Percentiles rank a stretch among this genome's conserved stretches.
phyloP scores from a whole-genome alignment of 352 stramenopile species.

The Phytophthora vignae region DNA sequence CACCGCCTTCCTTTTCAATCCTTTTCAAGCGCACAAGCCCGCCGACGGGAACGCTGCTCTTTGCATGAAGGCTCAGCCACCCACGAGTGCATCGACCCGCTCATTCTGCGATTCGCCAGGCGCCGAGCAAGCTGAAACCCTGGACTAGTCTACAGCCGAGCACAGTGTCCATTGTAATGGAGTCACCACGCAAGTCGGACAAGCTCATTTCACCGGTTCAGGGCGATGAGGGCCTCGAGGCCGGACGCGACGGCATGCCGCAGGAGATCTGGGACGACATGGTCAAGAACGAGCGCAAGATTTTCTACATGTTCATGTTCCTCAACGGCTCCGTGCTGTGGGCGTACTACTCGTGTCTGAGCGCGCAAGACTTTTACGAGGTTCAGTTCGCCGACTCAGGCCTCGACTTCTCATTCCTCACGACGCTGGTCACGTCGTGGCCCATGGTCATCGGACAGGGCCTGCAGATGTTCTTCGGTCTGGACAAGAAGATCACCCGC shows the following conservation, averaged over 20 bases:
- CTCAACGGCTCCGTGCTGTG: slow-evolving; percentile 76
- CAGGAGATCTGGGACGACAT: slow-evolving; percentile 72
- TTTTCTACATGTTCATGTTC: slow-evolving; percentile 79
- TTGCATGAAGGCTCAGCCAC: not conserved
- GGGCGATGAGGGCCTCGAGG: slow-evolving; percentile 29
- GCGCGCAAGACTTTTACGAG: slow-evolving; percentile 70
- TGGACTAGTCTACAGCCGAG: not conserved
- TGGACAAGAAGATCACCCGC: slow-evolving; percentile 77
- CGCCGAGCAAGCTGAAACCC: slow-evolving; percentile 5
- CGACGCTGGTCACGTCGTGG: slow-evolving; percentile 65
- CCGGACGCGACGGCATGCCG: slow-evolving; percentile 50
- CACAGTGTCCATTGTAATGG: too few relatives aligned
- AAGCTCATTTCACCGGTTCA: slow-evolving; percentile 45
- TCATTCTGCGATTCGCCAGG: slow-evolving; percentile 35
- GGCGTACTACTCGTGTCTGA: slow-evolving; percentile 82
- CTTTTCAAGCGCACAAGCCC: not conserved
- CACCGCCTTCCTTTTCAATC: slow-evolving; percentile 22
- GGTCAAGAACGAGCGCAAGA: slow-evolving; percentile 50
- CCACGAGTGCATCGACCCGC: not conserved
- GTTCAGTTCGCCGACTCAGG: slow-evolving; percentile 54
- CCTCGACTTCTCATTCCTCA: slow-evolving; percentile 75
- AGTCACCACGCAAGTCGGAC: slow-evolving; percentile 45
- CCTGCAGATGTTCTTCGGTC: slow-evolving; percentile 60
- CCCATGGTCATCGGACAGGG: slow-evolving; percentile 62
- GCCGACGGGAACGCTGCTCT: slow-evolving; percentile 5